These are phyloP conservation scores for Glarea lozoyensis DNA, from an alignment of 495 filamentous ascomycete genomes.

Conservation along the genomic window DNA sequence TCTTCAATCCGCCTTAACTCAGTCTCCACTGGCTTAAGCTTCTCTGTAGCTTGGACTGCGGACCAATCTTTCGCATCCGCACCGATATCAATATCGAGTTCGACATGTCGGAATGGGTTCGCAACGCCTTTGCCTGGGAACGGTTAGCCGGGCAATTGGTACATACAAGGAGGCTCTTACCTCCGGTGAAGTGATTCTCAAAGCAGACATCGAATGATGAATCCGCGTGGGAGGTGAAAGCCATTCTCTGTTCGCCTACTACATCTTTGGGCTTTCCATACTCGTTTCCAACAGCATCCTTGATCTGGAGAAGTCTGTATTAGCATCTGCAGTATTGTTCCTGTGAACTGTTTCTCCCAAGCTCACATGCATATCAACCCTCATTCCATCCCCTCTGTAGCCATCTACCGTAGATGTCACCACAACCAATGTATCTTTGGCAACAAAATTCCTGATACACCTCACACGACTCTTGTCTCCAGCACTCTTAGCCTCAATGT, in stretches of 20 bases:
- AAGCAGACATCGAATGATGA: conserved; percentile 96
- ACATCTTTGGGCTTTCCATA: conserved; percentile 87
- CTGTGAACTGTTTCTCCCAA: no score
- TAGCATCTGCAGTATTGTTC: no score
- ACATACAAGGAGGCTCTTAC: conserved; percentile 40
- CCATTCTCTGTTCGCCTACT: conserved; percentile 82
- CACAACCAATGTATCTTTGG: conserved; percentile 89
- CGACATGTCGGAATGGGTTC: conserved; percentile 67
- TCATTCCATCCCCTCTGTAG: conserved; percentile 81
- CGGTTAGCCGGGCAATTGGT: conserved; percentile 9
- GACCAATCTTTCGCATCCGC: conserved; percentile 98
- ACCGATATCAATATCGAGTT: conserved; percentile 97
- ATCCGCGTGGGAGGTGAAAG: conserved; percentile 92
- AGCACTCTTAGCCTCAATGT: conserved; percentile 60
- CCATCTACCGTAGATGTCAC: conserved; percentile 90
- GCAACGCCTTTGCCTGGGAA: conserved; percentile 28
- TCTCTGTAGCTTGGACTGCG: conserved; percentile 91
- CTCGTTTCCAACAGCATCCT: conserved; percentile 90
- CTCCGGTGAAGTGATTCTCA: conserved; percentile 66
- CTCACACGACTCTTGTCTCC: conserved; percentile 60
- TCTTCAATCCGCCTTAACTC: conserved; percentile 91
- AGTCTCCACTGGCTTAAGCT: conserved; percentile 94
- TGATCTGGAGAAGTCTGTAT: conserved; percentile 81
- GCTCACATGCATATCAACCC: conserved; percentile 92
- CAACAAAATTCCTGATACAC: conserved; percentile 96